These are phyloP conservation scores for Myxozyma geophila DNA, from an alignment of 805 yeast species.

Conservation along the genomic window DNA sequence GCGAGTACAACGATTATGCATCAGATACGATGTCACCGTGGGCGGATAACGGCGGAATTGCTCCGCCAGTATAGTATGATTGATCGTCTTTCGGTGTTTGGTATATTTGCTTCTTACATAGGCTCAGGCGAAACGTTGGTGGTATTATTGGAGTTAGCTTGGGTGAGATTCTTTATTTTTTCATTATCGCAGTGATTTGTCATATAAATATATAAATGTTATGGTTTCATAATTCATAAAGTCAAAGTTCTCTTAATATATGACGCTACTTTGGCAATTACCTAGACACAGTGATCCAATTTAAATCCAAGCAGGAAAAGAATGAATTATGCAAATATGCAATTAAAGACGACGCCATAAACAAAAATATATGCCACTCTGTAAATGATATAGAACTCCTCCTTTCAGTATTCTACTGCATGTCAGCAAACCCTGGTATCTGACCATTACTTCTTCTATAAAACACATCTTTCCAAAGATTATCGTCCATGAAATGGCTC, in stretches of 20 bases:
- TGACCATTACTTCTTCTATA: slow-evolving; percentile 38
- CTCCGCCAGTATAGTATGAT: not conserved
- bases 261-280: too few species aligned
- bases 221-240: not conserved
- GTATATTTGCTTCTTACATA: not conserved
- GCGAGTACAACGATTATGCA: slow-evolving; percentile 10
- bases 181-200: not conserved
- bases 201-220: not conserved
- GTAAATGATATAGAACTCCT: too few species aligned
- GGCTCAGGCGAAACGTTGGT: slow-evolving; percentile 1
- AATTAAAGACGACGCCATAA: too few species aligned
- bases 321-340: too few species aligned
- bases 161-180: not conserved
- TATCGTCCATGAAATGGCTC: slow-evolving; percentile 14
- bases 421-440: slow-evolving; percentile 46
- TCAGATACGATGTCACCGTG: slow-evolving; percentile 6
- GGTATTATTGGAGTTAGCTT: slow-evolving; percentile 7
- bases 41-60: slow-evolving; percentile 14
- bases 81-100: not conserved
- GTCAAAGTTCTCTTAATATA: not conserved
- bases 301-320: too few species aligned
- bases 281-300: too few species aligned
- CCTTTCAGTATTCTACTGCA: not conserved
- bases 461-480: slow-evolving; percentile 17
- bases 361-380: too few species aligned